Base-by-base conservation (phyloP, 1,139 yeast genomes). In the Kodamaea derodonti region DNA sequence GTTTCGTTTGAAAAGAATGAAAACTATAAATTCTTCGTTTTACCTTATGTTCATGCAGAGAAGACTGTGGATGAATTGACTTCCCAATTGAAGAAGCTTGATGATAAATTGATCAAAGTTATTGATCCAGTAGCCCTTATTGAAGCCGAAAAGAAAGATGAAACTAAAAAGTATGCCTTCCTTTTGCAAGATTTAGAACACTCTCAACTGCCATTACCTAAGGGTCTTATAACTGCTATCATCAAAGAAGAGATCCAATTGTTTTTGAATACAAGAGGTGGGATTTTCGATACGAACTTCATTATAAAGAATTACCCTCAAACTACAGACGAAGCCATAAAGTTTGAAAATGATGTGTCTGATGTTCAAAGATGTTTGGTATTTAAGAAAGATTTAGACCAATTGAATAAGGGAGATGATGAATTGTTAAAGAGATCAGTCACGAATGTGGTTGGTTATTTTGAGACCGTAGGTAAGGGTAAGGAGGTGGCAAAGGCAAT, bases 261-360 rank as follows among this genome's bases (percentile, higher is more conserved):
- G 13, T 57, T 64, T 35, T 50, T 65, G 40, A 58, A 65, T 40
- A 67, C 74, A 7, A 56, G 70, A 14, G 60, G 63, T 14, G 72
- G 75, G 2, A 63, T 64, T 14, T 60, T 61, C 35, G 69, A 65
- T 32, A 68, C 75, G 13, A 64, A 69, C 29, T 67, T 75, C 32
- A 48, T 79, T 3, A 49, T 76, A 34, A 54, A 67, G 24, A 73
- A 78, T 48, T 80, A 75, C 46, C 86, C 87, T 4, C 73, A 66
- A 42, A 60, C 65, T 15, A 70, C 82, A 25, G 72, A 70, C 30
- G 86, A 80, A 42, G 84, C 85, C 9, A 74, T 79, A 38, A 76
- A 73, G 46, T 76, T 76, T 46, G 82, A 76, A 51, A 76, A 74
- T 43, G 80, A 75, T 40, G 62, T 76, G 32, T 66, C 78, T 2